Percentiles rank a stretch among this genome's conserved stretches.
These are phyloP conservation scores for Rhodotorula glutinis DNA, from an alignment of 1,284 basidiomycete species.

Conservation along the genomic window DNA sequence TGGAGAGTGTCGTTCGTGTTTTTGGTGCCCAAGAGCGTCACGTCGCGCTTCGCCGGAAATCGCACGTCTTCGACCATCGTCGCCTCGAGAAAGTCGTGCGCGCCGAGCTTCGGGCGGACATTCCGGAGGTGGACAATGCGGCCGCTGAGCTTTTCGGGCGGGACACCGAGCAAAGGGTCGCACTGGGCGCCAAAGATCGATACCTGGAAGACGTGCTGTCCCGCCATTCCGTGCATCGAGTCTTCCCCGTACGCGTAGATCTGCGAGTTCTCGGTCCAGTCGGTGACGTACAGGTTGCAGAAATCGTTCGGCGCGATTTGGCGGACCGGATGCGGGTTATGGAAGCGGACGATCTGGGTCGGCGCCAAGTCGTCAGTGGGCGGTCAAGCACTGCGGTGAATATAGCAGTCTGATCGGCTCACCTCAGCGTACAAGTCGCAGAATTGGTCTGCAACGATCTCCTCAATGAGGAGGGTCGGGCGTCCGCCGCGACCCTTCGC, in stretches of 20 bases:
- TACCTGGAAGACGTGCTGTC: constrained; percentile 21
- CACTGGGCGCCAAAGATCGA: constrained; percentile 25
- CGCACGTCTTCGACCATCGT: constrained; percentile 17
- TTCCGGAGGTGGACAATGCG: constrained; percentile 14
- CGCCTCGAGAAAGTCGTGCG: constrained; percentile 14
- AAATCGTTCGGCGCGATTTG: neutral
- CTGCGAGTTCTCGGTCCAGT: constrained; percentile 21
- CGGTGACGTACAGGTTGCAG: constrained; percentile 24
- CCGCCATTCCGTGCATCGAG: neutral
- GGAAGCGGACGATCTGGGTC: constrained; percentile 17
- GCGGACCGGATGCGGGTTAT: neutral
- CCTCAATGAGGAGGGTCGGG: neutral
- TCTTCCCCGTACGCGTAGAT: constrained; percentile 3
- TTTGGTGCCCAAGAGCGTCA: neutral
- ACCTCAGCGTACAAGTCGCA: constrained; percentile 20
- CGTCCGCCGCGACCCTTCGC: neutral
- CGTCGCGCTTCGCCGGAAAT: constrained; percentile 12
- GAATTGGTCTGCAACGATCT: neutral
- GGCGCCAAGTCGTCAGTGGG: too few relatives aligned
- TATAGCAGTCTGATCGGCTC: too few relatives aligned
- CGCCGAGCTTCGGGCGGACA: constrained; percentile 2
- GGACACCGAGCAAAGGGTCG: constrained; percentile 1
- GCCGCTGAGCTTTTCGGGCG: neutral
- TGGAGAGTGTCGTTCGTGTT: neutral
- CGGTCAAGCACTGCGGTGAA: too few relatives aligned